Conservation (phyloP, 139 green algal genomes). For the Nannochloris sp. region DNA sequence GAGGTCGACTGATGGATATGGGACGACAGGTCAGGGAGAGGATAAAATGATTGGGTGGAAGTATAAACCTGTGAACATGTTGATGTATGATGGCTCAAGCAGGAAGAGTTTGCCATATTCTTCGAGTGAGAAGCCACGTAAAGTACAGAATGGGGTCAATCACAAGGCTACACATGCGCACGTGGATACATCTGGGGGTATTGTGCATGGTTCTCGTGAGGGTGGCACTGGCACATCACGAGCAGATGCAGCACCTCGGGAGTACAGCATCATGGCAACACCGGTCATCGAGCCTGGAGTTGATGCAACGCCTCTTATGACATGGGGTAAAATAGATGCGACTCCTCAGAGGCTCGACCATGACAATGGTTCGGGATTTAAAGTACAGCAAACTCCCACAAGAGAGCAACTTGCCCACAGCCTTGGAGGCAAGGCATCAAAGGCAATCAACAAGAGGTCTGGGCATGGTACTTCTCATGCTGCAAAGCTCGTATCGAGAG, state of each 20-base stretch:
- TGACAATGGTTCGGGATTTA: conserved; percentile 20
- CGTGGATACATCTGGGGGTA: background rate
- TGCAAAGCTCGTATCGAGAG: background rate
- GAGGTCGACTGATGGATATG: conserved; percentile 45
- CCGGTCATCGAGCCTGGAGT: conserved; percentile 34
- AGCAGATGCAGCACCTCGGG: background rate
- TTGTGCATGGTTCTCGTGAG: background rate
- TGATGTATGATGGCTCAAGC: conserved; percentile 59
- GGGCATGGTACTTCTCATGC: background rate
- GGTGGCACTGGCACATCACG: background rate
- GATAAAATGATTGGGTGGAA: conserved; percentile 41
- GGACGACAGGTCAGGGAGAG: conserved; percentile 51
- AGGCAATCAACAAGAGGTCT: background rate
- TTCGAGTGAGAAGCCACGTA: conserved; percentile 43
- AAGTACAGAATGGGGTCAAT: conserved; percentile 57
- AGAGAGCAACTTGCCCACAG: conserved; percentile 13
- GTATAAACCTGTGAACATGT: conserved; percentile 47
- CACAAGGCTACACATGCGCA: conserved; percentile 32
- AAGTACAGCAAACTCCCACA: conserved; percentile 7
- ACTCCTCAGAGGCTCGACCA: conserved; percentile 59
- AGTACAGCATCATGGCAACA: conserved; percentile 37
- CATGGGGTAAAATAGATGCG: conserved; percentile 72
- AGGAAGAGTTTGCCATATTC: conserved; percentile 30
- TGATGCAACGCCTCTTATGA: conserved; percentile 69
- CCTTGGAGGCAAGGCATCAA: conserved; percentile 3